Base-by-base conservation (phyloP, 495 filamentous ascomycete species). In the Penicillium verhagenii region DNA sequence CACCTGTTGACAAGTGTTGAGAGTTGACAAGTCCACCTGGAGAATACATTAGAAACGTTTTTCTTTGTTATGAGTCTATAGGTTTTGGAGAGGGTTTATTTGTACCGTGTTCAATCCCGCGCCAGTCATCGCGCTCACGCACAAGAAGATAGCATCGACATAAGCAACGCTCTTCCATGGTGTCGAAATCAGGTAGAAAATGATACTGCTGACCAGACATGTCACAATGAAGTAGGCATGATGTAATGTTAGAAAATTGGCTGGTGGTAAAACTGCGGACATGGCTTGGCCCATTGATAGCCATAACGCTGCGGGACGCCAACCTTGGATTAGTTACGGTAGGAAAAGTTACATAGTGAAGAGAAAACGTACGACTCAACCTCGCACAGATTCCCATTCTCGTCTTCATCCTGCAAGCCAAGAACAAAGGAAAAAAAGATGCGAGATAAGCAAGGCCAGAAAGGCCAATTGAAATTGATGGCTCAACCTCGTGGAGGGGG, bases 1-100 rank as follows among this genome's bases (percentile, higher is more conserved):
- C 9, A 81, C 67, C 62, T 96, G 92, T 63, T 96, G 92, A 65
- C 86, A 88, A 1, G 83, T 88, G 35, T 89, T 94, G 56, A 96
- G 72, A 44, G 82, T 75, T 50, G 83, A 89, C 6, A 86, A 61
- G 52, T 88, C 83, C 43, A 88, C 69, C 68, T 78, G 43, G 7
- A 39, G n/a, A 47, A n/a, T 16, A 8, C n/a, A 7, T 64, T 28
- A 66, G 84, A 89, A 2, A 83, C 61, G 50, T 85, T 81, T 43
- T 85, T 67, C 66, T 77, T 58, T 9, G 57, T 28, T 20, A n/a
- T n/a, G n/a, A n/a, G n/a, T n/a, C n/a, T n/a, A n/a, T n/a, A n/a
- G n/a, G n/a, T n/a, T 33, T 26, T 4, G 3, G 13, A 18, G 29
- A 6, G 10, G 39, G 16, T 26, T 21, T 7, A 66, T n/a, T n/a